Base-by-base conservation (phyloP, 768 basidiomycete genomes). In the Gelatoporia subvermispora region DNA sequence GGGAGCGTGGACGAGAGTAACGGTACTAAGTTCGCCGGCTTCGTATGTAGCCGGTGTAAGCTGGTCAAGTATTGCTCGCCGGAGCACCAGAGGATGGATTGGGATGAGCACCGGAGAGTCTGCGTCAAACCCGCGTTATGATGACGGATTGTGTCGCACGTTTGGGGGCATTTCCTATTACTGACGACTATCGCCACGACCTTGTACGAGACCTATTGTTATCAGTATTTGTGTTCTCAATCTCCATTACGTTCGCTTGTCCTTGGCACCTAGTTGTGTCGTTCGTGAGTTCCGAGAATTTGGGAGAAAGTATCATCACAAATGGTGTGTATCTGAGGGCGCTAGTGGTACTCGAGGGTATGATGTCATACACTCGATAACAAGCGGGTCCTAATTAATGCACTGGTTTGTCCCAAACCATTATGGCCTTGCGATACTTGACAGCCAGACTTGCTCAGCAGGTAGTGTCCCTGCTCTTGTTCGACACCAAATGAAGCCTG, bases 381-480 rank as follows among this genome's bases (percentile, higher is more conserved):
- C 17, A 39, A 39, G 38, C n/a, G 5, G 21, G 7, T 7, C n/a
- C 13, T 31, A 13, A 31, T 7, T 13, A 7, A 13, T 31, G 13
- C 13, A 5, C 13, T 31, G 7, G 8, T 36, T 24, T 11, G 35
- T 31, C 42, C 15, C 48, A 15, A n/a, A 53, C 45, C 25, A 58
- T 53, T 60, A 81, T 79, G 76, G 61, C 82, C 22, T 55, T 87
- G 45, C 75, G 85, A 38, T 85, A 84, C 65, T 71, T 89, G 31
- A 77, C 84, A 22, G 81, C 88, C 9, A 78, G 69, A 58, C 69
- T 90, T 53, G 88, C 89, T 10, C 88, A 90, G 64, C 85, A 89
- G 71, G 89, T 83, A 51, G 55, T 66, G 48, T 31, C 10, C 11
- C 25, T 23, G 16, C 11, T 41, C 35, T 7, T 7, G 28, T n/a